Percentiles rank a stretch among this genome's conserved stretches.
Evolutionary conservation across 1,139 yeast genomes (phyloP).

Genomic region (Suhomyces bolitotheri): DNA sequence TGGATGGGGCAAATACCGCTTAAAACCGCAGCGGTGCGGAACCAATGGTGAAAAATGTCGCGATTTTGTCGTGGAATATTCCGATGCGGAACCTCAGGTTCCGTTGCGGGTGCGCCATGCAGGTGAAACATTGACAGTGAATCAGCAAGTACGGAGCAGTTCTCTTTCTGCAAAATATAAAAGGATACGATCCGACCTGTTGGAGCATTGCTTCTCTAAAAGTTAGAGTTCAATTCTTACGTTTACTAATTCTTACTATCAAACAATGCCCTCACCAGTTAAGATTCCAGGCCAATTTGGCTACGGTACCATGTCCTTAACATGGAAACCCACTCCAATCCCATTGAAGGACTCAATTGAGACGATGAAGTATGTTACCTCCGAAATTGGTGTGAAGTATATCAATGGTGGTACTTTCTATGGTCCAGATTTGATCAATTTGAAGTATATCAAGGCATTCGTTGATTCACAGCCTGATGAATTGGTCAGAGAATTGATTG

Average conservation of each 20-base stretch:
- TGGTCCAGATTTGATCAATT: constrained; percentile 50
- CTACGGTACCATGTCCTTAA: constrained; percentile 65
- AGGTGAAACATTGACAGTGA: background rate
- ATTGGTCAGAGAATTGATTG: constrained; percentile 44
- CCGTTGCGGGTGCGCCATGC: background rate
- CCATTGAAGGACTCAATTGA: constrained; percentile 50
- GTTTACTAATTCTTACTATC: background rate
- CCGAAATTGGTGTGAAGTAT: constrained; percentile 49
- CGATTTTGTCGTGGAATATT: background rate
- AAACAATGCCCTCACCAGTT: constrained; percentile 12
- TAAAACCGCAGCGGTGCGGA: too few species aligned
- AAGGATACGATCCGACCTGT: background rate
- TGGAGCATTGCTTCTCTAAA: background rate
- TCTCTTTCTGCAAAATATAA: background rate
- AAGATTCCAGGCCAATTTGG: constrained; percentile 42
- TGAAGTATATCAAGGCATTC: constrained; percentile 57
- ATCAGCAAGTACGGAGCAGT: background rate
- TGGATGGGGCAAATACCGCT: too few species aligned
- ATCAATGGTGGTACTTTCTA: constrained; percentile 82
- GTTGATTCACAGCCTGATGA: constrained; percentile 55
- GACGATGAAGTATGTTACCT: constrained; percentile 46
- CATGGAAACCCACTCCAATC: constrained; percentile 50
- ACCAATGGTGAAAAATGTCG: background rate
- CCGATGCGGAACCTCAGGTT: background rate
- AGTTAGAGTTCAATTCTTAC: too few species aligned